Evolutionary conservation across 177 flowering plant species (phyloP).

Genomic region (Tripterygium wilfordii): DNA sequence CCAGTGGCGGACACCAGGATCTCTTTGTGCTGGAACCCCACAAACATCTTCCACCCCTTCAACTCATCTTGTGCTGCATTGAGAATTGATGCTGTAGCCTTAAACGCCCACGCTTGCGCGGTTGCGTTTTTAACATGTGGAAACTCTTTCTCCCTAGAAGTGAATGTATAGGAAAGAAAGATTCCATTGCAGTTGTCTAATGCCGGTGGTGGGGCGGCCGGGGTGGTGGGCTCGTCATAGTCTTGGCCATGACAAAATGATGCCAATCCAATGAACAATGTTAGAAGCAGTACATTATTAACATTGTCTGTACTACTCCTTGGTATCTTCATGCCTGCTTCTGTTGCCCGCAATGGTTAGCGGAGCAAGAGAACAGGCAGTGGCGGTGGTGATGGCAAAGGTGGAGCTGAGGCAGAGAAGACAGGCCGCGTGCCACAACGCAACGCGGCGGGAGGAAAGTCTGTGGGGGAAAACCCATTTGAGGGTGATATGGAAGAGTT

Average conservation of each 20-base stretch:
- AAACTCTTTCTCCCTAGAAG: slow-evolving; percentile 4
- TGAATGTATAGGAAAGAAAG: slow-evolving; percentile 33
- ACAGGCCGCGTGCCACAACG: too few species aligned
- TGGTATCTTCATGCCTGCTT: too few species aligned
- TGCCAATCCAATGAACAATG: not conserved
- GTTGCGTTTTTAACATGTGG: slow-evolving; percentile 13
- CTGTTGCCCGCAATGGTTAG: too few species aligned
- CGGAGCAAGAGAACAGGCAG: too few species aligned
- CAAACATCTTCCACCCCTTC: slow-evolving; percentile 48
- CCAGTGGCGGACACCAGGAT: slow-evolving; percentile 43
- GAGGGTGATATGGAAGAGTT: too few species aligned
- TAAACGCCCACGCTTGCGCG: slow-evolving; percentile 45
- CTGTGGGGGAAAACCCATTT: too few species aligned
- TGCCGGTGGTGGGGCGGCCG: slow-evolving; percentile 10
- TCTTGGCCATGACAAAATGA: slow-evolving; percentile 1
- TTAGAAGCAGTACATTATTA: too few species aligned
- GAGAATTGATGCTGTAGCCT: slow-evolving; percentile 35
- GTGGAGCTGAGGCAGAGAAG: too few species aligned
- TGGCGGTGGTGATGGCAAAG: too few species aligned
- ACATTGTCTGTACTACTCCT: too few species aligned
- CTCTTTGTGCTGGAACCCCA: slow-evolving; percentile 57
- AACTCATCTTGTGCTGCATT: slow-evolving; percentile 50
- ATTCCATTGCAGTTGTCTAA: slow-evolving; percentile 40
- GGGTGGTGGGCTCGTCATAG: not conserved
- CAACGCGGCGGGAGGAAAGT: too few species aligned